Conservation (phyloP, 306 rosid species). For the Malus fusca region DNA sequence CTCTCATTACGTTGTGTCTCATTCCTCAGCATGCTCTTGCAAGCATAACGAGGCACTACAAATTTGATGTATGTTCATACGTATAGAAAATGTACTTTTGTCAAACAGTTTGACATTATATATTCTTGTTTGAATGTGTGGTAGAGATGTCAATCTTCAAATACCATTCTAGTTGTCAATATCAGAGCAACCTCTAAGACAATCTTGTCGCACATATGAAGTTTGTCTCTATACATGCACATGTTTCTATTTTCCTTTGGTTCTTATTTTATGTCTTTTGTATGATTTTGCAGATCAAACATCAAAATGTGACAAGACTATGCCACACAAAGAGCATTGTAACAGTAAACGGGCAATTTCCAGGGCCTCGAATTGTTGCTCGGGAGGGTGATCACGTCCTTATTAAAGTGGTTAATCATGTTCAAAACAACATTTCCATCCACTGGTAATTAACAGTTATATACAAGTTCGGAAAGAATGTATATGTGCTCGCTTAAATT, state of each 20-base stretch:
- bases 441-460: conserved; percentile 36
- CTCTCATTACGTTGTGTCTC: conserved; percentile 10
- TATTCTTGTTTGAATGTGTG: background rate
- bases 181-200: background rate
- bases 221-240: background rate
- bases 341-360: conserved; percentile 68
- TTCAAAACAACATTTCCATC: conserved; percentile 43
- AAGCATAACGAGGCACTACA: conserved; percentile 52
- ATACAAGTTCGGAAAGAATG: background rate
- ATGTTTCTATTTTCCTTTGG: background rate
- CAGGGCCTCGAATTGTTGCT: conserved; percentile 64
- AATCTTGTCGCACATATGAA: background rate
- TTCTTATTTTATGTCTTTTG: background rate
- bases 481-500: background rate
- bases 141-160: no score
- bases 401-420: conserved; percentile 53
- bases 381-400: conserved; percentile 58
- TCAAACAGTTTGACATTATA: background rate
- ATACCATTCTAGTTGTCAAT: no score
- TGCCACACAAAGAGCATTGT: conserved; percentile 59
- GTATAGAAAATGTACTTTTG: background rate
- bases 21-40: conserved; percentile 34
- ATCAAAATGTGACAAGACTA: conserved; percentile 48
- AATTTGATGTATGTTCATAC: conserved; percentile 35
- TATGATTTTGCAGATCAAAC: conserved; percentile 28